Percentiles rank a stretch among this genome's conserved stretches.
Evolutionary conservation across 768 basidiomycete genomes (phyloP).

Genomic region (Auriscalpium orientale): DNA sequence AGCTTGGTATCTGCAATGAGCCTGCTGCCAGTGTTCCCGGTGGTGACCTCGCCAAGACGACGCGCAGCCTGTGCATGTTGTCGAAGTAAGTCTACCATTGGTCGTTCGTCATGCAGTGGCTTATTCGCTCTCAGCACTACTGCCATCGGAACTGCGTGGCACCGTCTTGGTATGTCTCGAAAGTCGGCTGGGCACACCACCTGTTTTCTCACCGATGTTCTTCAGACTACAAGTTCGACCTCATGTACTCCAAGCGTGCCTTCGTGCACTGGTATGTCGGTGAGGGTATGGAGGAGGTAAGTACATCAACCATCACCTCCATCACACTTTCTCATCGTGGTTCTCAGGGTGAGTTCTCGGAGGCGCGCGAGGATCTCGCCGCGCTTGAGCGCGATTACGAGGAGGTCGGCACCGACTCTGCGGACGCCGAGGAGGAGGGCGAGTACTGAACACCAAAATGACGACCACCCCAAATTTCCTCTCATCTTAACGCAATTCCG

Average conservation of each 20-base stretch:
- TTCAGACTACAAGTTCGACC: conserved; percentile 95
- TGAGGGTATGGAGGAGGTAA: conserved; percentile 96
- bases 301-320: conserved; percentile 1
- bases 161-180: conserved; percentile 53
- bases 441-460: conserved; percentile 37
- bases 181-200: background rate
- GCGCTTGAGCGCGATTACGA: conserved; percentile 95
- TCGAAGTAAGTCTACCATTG: conserved; percentile 52
- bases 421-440: conserved; percentile 59
- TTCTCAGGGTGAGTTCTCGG: conserved; percentile 87
- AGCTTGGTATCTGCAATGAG: conserved; percentile 97
- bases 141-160: conserved; percentile 92
- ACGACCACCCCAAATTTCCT: background rate
- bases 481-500: background rate
- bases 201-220: conserved; percentile 2
- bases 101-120: background rate
- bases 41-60: conserved; percentile 91
- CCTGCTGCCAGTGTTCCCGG: conserved; percentile 86
- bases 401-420: conserved; percentile 78
- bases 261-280: conserved; percentile 95
- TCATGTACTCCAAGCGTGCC: conserved; percentile 94
- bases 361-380: conserved; percentile 96
- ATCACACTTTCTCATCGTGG: background rate
- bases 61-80: conserved; percentile 94
- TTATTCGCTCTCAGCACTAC: conserved; percentile 52